A percentile compares a stretch with the other conserved stretches of the same genome.
phyloP scores from a whole-genome alignment of 2,329 filamentous ascomycete genomes.

The Clathrospora elynae region DNA sequence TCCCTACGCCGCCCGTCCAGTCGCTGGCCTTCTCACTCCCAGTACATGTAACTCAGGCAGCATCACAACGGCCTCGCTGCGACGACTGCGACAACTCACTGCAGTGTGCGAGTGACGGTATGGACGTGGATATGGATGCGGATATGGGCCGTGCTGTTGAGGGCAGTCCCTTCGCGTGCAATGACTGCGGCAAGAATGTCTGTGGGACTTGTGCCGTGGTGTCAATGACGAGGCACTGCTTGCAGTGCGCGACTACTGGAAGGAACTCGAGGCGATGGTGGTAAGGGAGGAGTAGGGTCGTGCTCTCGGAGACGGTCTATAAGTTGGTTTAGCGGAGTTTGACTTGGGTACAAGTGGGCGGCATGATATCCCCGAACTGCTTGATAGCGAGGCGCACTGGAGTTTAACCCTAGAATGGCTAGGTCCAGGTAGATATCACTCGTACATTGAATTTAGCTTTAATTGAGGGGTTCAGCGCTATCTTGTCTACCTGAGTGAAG shows the following conservation, averaged over 20 bases:
- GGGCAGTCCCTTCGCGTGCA: slow-evolving; percentile 45
- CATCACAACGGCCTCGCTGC: slow-evolving; percentile 37
- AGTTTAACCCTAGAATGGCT: not conserved
- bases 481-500: no score
- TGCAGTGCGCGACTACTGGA: slow-evolving; percentile 47
- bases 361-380: slow-evolving; percentile 1
- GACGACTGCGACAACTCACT: slow-evolving; percentile 53
- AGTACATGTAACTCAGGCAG: slow-evolving; percentile 11
- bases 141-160: slow-evolving; percentile 33
- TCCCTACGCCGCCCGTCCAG: slow-evolving; percentile 43
- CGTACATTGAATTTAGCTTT: no score
- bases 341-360: not conserved
- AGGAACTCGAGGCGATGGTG: slow-evolving; percentile 23
- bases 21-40: slow-evolving; percentile 23
- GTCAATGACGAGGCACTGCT: slow-evolving; percentile 46
- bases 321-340: not conserved
- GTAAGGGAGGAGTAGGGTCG: slow-evolving; percentile 3
- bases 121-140: slow-evolving; percentile 49
- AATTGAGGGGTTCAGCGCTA: no score
- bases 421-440: no score
- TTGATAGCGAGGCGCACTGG: slow-evolving; percentile 1
- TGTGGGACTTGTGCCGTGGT: slow-evolving; percentile 52
- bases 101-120: slow-evolving; percentile 33
- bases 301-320: no score
- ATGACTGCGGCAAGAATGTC: slow-evolving; percentile 47